Base-by-base conservation (phyloP, 106 monocot genomes). In the Allium fistulosum region DNA sequence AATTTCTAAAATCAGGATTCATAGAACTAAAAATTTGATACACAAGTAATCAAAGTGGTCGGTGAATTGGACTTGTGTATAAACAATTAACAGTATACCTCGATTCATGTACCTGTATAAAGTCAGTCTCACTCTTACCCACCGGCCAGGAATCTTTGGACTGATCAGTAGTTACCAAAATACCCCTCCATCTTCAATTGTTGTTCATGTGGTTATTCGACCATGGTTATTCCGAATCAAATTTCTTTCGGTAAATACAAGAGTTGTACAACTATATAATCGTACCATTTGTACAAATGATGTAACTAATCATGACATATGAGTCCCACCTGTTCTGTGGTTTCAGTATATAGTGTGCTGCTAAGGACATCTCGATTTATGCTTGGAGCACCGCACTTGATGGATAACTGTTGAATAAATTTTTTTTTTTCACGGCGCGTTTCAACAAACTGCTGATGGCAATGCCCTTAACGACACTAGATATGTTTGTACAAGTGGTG, bases 71-170 rank as follows among this genome's bases (percentile, higher is more conserved):
- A 28, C 62, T 62, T 37, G 37, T 37, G 37, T 0, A 37, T 37
- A 37, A 37, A 37, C 5, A 14, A 15, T 13, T 9, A 46, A n/a
- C 46, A 63, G 65, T 49, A 46, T 65, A 6, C 7, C 46, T 53
- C 26, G 52, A 13, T 67, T 67, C 67, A 67, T 67, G 67, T 27
- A 67, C 52, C 67, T 67, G 67, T 26, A 27, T 11, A 12, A 16
- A 9, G 62, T 13, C 46, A 46, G 5, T 18, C 50, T 50, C 16
- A 51, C 67, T 67, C 67, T 17, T 8, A 27, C 15, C 52, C 67
- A 53, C 67, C 67, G 67, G 53, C 52, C 67, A 67, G 8, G 52
- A 67, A 67, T 67, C 49, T 65, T 66, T 51, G 17, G 22, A 8
- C 17, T 37, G 37, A 37, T 37, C 37, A 1, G 37, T 37, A 37